Evolutionary conservation across 257 asterid species (phyloP), one percentile per base, ranked within the genome.

Genomic region (Coffea canephora): DNA sequence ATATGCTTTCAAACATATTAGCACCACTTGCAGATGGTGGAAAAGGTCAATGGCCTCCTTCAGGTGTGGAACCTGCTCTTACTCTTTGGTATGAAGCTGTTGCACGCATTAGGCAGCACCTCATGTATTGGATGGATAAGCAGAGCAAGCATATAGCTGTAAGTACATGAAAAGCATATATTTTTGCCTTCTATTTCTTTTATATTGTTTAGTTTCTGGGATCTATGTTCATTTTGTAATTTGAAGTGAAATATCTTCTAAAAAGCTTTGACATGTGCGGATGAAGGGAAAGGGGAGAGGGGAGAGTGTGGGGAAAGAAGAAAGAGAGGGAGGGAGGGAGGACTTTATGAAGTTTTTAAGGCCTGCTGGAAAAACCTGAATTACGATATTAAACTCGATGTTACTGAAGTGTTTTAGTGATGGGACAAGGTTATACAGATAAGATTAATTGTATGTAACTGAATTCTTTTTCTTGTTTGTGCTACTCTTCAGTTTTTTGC

Each of bases 81-180:
- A 87, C 93, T 80, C 89, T 96, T 64, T 96, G 98, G 99, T 94
- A 96, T 83, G 99, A 96, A 86, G 99, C 99, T 83, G 97, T 96
- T 85, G 97, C 96, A 61, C 94, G 95, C 79, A 94, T 96, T 86
- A 89, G 97, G 88, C 86, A 81, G 77, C 97, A 96, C 82, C 96
- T 96, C 78, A 88, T 90, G 92, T 89, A 91, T 79, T 96, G 99
- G 99, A 94, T 94, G 94, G 99, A 96, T 84, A 96, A 92, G 82
- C 98, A 94, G 89, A 96, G 97, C 91, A 96, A 96, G 89, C 98
- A 96, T 81, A 92, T 94, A 78, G 86, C 97, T 85, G 99, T 94
- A 83, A 90, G 99, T 85, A 81, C 83, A 61, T 73, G 15, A 59
- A 81, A 75, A 67, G 57, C 62, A 62, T 36, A 50, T 18, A 15